A percentile compares a stretch with the other conserved stretches of the same genome.
These are phyloP conservation scores for Boletus barrowsii DNA, from an alignment of 768 basidiomycete genomes.

Conservation along the genomic window DNA sequence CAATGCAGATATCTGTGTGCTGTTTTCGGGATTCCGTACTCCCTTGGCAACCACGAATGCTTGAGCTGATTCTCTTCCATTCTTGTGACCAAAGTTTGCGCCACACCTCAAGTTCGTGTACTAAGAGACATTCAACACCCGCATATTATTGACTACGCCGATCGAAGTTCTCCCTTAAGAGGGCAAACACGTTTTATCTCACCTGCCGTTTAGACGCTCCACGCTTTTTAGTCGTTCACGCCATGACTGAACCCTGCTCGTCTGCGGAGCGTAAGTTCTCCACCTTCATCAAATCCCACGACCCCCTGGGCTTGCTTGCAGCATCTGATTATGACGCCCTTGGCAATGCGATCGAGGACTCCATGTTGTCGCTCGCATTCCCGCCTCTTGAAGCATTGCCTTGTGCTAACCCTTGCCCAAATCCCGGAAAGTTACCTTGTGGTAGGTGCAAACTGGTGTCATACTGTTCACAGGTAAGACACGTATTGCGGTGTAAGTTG, in stretches of 20 bases:
- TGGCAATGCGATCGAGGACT: conserved; percentile 13
- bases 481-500: background rate
- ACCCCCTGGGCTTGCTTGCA: conserved; percentile 14
- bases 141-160: background rate
- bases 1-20: background rate
- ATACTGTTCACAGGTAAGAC: conserved; percentile 40
- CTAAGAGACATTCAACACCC: too few relatives aligned
- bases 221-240: background rate
- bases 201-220: background rate
- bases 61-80: background rate
- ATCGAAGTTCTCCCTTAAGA: background rate
- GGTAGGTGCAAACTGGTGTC: conserved; percentile 36
- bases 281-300: conserved; percentile 14
- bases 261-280: conserved; percentile 8
- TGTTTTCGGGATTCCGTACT: background rate
- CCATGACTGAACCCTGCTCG: conserved; percentile 8
- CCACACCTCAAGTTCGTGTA: too few relatives aligned
- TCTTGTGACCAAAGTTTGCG: background rate
- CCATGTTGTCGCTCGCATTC: conserved; percentile 13
- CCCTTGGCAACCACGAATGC: background rate
- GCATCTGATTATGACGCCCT: conserved; percentile 19
- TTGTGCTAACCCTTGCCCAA: conserved; percentile 34
- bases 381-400: conserved; percentile 26
- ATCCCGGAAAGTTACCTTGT: conserved; percentile 24
- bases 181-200: conserved; percentile 11